Evolutionary conservation across 2,329 filamentous ascomycete species (phyloP).

Genomic region (Diplocarpon mali): DNA sequence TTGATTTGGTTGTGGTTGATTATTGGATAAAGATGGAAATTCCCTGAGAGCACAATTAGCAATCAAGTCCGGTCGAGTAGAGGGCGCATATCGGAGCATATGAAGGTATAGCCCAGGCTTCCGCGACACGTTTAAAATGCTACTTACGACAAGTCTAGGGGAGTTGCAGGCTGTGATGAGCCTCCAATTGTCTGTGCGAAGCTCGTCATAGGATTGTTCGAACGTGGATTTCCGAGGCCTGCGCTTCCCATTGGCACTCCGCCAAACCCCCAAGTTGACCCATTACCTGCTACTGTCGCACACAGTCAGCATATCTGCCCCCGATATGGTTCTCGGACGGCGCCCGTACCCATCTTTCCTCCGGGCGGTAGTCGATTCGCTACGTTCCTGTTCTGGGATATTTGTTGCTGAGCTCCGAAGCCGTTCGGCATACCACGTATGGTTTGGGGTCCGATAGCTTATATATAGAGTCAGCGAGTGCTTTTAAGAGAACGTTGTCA

Average conservation of each 20-base stretch:
- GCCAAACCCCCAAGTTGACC: slow-evolving; percentile 49
- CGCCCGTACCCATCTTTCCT: slow-evolving; percentile 49
- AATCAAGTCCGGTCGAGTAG: neutral
- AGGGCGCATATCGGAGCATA: neutral
- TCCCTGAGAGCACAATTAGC: slow-evolving; percentile 35
- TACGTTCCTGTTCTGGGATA: slow-evolving; percentile 43
- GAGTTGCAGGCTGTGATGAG: slow-evolving; percentile 50
- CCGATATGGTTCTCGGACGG: neutral
- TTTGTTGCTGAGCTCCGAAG: slow-evolving; percentile 48
- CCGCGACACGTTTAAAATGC: neutral
- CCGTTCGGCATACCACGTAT: slow-evolving; percentile 50
- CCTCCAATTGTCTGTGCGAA: slow-evolving; percentile 53
- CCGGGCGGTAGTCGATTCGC: slow-evolving; percentile 52
- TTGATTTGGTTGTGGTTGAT: slow-evolving; percentile 33
- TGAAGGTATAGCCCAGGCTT: neutral
- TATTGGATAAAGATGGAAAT: slow-evolving; percentile 55
- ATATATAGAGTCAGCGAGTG: slow-evolving; percentile 14
- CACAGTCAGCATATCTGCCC: slow-evolving; percentile 17
- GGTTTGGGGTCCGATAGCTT: slow-evolving; percentile 45
- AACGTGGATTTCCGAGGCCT: slow-evolving; percentile 40
- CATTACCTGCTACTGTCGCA: slow-evolving; percentile 27
- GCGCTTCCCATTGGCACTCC: slow-evolving; percentile 49
- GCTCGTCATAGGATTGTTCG: slow-evolving; percentile 47
- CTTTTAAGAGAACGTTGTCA: neutral
- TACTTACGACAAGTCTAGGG: slow-evolving; percentile 55